A percentile compares a stretch with the other conserved stretches of the same genome.
Conservation (phyloP, 306 rosid species). For the Cucumis melo region DNA sequence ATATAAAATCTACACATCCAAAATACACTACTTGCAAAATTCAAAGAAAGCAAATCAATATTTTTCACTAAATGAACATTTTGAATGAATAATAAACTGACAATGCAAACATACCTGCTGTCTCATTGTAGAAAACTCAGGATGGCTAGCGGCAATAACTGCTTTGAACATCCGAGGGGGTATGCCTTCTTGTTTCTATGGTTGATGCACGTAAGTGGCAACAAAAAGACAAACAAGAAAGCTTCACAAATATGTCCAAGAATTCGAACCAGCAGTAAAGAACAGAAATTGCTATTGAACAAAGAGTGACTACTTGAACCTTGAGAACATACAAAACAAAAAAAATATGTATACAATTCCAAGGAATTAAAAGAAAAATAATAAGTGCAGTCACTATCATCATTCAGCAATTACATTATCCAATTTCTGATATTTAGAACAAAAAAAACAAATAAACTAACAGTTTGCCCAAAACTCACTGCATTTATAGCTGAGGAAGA, state of each 20-base stretch:
- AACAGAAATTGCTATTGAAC: not conserved
- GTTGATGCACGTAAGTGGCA: conserved; percentile 19
- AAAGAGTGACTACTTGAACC: not conserved
- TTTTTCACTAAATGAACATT: not conserved
- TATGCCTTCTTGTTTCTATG: not conserved
- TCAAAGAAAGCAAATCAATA: not conserved
- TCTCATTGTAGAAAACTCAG: conserved; percentile 86
- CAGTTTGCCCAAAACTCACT: conserved; percentile 30
- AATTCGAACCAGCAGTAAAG: conserved; percentile 2
- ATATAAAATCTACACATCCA: not conserved
- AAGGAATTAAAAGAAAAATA: not conserved
- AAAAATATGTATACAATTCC: not conserved
- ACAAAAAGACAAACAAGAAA: not conserved
- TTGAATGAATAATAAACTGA: not conserved
- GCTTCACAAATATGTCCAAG: conserved; percentile 6
- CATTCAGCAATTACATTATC: not conserved
- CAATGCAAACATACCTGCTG: conserved; percentile 55
- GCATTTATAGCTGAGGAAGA: conserved; percentile 31
- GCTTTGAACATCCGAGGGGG: conserved; percentile 67
- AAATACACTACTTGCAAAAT: not conserved
- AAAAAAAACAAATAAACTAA: not conserved
- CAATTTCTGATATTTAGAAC: not conserved
- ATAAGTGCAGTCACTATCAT: not conserved
- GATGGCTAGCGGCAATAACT: conserved; percentile 88
- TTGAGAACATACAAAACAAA: not conserved